phyloP scores from a whole-genome alignment of 805 yeast genomes.

The Metschnikowia lunata region DNA sequence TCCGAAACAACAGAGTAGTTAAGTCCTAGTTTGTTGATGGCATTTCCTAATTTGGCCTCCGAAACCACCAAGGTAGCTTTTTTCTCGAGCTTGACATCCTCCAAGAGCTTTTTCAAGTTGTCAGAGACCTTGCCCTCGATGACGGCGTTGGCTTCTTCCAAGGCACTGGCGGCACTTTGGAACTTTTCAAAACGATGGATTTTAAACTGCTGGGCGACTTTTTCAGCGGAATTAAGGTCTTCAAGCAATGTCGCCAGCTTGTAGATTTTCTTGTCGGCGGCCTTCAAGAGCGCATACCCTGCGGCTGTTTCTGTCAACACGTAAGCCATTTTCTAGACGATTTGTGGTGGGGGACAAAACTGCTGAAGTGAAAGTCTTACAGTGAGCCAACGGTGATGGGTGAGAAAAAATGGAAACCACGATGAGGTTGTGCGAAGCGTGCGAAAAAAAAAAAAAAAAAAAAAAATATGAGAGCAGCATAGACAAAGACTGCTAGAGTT shows the following conservation, averaged over 20 bases:
- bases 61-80: conserved; percentile 85
- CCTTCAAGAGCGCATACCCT: conserved; percentile 96
- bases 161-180: conserved; percentile 89
- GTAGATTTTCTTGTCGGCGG: conserved; percentile 95
- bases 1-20: conserved; percentile 88
- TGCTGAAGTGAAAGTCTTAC: neutral
- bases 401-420: conserved; percentile 1
- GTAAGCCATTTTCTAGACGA: conserved; percentile 56
- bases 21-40: conserved; percentile 90
- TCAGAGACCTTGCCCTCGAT: conserved; percentile 92
- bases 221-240: conserved; percentile 77
- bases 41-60: conserved; percentile 92
- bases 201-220: conserved; percentile 86
- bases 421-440: conserved; percentile 13
- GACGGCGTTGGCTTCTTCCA: conserved; percentile 89
- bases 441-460: neutral
- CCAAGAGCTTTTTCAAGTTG: conserved; percentile 71
- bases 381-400: neutral
- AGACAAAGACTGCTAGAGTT: neutral
- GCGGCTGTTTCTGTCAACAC: conserved; percentile 98
- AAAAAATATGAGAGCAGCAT: no score
- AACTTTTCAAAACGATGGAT: conserved; percentile 95
- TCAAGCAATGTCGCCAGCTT: conserved; percentile 70
- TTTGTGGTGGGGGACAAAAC: neutral
- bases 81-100: conserved; percentile 73